Conservation (phyloP, 805 yeast genomes). For the Myxozyma sirexii region DNA sequence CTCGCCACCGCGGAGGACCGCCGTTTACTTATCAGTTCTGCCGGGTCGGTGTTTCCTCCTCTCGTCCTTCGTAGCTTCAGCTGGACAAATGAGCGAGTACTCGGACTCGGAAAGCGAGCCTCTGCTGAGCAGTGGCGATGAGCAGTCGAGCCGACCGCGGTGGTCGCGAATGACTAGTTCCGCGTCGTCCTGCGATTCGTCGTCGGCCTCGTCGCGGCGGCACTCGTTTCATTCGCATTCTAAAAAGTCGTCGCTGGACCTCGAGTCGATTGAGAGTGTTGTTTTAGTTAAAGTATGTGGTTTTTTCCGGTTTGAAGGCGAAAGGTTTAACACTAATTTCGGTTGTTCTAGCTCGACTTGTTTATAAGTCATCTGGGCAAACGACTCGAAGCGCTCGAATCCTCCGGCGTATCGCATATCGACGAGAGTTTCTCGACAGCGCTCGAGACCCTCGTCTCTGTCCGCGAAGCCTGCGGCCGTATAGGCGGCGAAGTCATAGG, state of each 20-base stretch:
- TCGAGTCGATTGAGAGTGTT: constrained; percentile 20
- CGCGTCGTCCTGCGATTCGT: background rate
- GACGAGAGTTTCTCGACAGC: constrained; percentile 41
- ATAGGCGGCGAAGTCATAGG: constrained; percentile 39
- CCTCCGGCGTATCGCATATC: constrained; percentile 38
- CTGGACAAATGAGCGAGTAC: background rate
- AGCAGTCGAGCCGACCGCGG: background rate
- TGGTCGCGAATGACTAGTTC: background rate
- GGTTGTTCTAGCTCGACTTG: constrained; percentile 35
- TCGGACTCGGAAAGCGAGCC: background rate
- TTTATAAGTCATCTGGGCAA: constrained; percentile 36
- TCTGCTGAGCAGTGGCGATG: background rate
- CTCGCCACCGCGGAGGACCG: too few relatives aligned
- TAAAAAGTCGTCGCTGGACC: constrained; percentile 18
- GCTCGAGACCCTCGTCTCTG: constrained; percentile 37
- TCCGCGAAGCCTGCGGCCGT: constrained; percentile 36
- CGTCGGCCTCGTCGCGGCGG: constrained; percentile 36
- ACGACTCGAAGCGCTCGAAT: constrained; percentile 42
- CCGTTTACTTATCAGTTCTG: too few relatives aligned
- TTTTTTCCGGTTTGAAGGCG: too few relatives aligned
- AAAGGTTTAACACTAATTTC: too few relatives aligned
- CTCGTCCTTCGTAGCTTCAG: too few relatives aligned
- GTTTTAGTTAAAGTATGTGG: constrained; percentile 19
- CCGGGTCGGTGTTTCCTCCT: too few relatives aligned
- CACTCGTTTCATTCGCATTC: constrained; percentile 24